Conservation (phyloP, 805 yeast genomes). For the Wickerhamiella alocasiicola region DNA sequence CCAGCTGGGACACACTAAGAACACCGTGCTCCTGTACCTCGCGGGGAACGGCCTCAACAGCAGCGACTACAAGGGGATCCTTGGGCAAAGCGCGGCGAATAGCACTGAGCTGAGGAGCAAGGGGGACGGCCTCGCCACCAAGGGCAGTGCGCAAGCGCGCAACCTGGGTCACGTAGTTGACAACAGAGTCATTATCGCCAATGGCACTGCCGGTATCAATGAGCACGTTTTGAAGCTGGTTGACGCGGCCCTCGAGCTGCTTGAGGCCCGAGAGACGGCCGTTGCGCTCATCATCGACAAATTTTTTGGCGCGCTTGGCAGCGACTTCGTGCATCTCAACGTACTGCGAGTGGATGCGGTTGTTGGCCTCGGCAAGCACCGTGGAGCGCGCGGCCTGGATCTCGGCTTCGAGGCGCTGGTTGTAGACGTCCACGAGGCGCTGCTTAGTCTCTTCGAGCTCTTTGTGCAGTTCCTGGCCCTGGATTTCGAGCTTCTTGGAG, state of each 20-base stretch:
- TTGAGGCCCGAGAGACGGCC: slow-evolving; percentile 63
- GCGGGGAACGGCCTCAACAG: slow-evolving; percentile 37
- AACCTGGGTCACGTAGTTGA: slow-evolving; percentile 34
- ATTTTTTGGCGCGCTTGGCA: slow-evolving; percentile 42
- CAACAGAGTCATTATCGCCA: slow-evolving; percentile 30
- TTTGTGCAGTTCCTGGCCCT: slow-evolving; percentile 25
- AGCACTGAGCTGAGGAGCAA: slow-evolving; percentile 26
- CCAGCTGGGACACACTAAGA: slow-evolving; percentile 63
- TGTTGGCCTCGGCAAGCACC: slow-evolving; percentile 58
- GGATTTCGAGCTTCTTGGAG: slow-evolving; percentile 14
- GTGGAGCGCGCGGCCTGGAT: slow-evolving; percentile 54
- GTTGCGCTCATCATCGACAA: slow-evolving; percentile 61
- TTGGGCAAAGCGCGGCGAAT: slow-evolving; percentile 32
- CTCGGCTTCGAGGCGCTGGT: slow-evolving; percentile 47
- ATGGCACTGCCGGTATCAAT: slow-evolving; percentile 30
- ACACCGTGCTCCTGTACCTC: slow-evolving; percentile 42
- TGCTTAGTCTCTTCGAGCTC: slow-evolving; percentile 19
- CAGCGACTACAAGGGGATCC: slow-evolving; percentile 39
- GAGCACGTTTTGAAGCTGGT: slow-evolving; percentile 36
- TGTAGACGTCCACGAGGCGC: slow-evolving; percentile 37
- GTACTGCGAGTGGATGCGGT: slow-evolving; percentile 54
- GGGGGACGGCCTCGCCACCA: slow-evolving; percentile 29
- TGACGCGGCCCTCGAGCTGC: slow-evolving; percentile 46
- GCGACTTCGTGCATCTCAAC: slow-evolving; percentile 58
- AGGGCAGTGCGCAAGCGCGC: slow-evolving; percentile 34